Percentiles rank a stretch among this genome's conserved stretches.
Evolutionary conservation across 495 filamentous ascomycete species (phyloP).

Genomic region (Hypoxylon lienhwacheense): DNA sequence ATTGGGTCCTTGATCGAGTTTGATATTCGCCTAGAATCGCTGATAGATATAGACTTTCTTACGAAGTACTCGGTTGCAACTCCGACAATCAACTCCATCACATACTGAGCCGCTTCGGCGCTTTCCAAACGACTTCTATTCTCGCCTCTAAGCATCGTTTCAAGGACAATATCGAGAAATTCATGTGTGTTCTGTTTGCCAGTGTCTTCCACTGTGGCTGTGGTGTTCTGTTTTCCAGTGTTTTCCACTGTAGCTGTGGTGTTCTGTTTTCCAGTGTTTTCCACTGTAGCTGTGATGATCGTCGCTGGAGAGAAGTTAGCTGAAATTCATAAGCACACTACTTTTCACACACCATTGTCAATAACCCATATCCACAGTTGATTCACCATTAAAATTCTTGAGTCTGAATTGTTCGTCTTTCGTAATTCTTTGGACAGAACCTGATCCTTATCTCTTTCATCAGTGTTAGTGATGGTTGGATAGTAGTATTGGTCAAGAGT

Average conservation of each 20-base stretch:
- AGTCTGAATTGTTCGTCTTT: background rate
- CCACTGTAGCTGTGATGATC: conserved; percentile 11
- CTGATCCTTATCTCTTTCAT: conserved; percentile 34
- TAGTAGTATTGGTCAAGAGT: conserved; percentile 44
- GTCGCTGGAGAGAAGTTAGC: conserved; percentile 11
- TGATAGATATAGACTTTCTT: conserved; percentile 10
- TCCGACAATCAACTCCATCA: conserved; percentile 13
- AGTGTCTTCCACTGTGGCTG: background rate
- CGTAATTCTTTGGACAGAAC: conserved; percentile 21
- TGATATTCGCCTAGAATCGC: background rate
- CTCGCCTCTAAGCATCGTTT: conserved; percentile 6
- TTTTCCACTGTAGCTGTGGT: too few species aligned
- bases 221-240: background rate
- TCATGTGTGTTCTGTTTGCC: background rate
- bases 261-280: too few species aligned
- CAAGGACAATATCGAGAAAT: background rate
- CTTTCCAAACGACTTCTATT: conserved; percentile 7
- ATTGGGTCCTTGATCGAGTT: conserved; percentile 18
- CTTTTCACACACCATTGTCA: conserved; percentile 10
- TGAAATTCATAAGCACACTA: background rate
- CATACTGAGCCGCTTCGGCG: conserved; percentile 11
- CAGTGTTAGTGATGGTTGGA: conserved; percentile 29
- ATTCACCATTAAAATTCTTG: conserved; percentile 21
- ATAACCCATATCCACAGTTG: conserved; percentile 26
- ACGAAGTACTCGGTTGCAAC: conserved; percentile 12